Percentiles rank a stretch among this genome's conserved stretches.
Evolutionary conservation across 1,284 basidiomycete species (phyloP).

Genomic region (Golubevia pallescens): DNA sequence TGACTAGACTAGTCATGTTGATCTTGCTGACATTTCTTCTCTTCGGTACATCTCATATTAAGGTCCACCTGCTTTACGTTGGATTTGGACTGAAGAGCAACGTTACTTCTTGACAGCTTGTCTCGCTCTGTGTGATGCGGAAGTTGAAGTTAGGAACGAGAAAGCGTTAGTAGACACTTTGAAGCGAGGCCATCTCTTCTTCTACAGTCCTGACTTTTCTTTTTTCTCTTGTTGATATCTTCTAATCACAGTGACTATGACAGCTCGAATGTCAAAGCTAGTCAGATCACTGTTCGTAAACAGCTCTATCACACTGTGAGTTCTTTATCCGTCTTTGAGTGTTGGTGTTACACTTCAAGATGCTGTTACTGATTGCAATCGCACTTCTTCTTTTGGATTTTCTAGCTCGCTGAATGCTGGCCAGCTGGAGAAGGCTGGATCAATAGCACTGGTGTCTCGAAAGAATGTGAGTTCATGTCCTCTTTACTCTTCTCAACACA

Average conservation of each 20-base stretch:
- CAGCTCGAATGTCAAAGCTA: slow-evolving; percentile 39
- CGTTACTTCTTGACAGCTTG: slow-evolving; percentile 49
- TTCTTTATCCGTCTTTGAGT: neutral
- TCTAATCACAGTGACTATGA: slow-evolving; percentile 30
- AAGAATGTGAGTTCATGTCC: neutral
- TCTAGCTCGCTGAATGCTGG: neutral
- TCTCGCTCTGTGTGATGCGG: slow-evolving; percentile 55
- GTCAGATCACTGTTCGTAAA: slow-evolving; percentile 57
- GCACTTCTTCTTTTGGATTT: neutral
- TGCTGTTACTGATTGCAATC: too few relatives aligned
- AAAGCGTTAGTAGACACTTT: slow-evolving; percentile 45
- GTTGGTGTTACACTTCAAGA: neutral
- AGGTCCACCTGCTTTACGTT: slow-evolving; percentile 31
- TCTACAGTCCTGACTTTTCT: slow-evolving; percentile 1
- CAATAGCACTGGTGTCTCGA: neutral
- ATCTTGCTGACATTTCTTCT: too few relatives aligned
- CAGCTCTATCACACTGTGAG: slow-evolving; percentile 40
- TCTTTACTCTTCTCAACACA: neutral
- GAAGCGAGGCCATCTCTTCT: too few relatives aligned
- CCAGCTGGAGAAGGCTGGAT: neutral
- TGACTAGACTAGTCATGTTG: neutral
- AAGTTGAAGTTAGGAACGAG: slow-evolving; percentile 54
- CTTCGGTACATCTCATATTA: neutral
- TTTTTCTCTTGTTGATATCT: neutral
- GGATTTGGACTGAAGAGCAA: slow-evolving; percentile 55